These are phyloP conservation scores for Saccharomycopsis vini DNA, from an alignment of 805 yeast species.

Conservation along the genomic window DNA sequence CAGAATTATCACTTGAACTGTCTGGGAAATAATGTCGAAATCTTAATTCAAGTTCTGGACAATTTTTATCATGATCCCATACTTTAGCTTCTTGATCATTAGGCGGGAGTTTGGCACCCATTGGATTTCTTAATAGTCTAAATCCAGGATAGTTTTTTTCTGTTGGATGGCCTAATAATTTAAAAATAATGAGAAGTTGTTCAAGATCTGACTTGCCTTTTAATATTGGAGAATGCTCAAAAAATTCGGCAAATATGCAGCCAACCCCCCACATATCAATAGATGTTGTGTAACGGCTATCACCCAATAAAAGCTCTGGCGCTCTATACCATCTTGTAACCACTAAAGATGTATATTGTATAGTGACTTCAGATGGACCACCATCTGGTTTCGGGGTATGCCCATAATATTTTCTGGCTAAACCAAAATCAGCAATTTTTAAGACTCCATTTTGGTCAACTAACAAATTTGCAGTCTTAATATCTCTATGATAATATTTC, in stretches of 20 bases:
- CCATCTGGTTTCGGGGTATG: constrained; percentile 38
- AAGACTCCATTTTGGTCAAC: constrained; percentile 68
- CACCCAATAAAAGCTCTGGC: constrained; percentile 89
- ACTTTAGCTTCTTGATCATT: too few species aligned
- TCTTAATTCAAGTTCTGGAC: too few species aligned
- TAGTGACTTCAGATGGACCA: constrained; percentile 20
- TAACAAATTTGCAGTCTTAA: constrained; percentile 88
- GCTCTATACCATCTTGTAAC: constrained; percentile 98
- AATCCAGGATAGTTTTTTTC: constrained; percentile 21
- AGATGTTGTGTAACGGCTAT: constrained; percentile 80
- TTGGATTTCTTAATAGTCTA: constrained; percentile 53
- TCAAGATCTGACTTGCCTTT: constrained; percentile 82
- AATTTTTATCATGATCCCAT: too few species aligned
- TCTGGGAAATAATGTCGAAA: constrained; percentile 34
- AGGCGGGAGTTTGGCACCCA: too few species aligned
- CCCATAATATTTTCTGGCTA: constrained; percentile 73
- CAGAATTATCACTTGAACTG: constrained; percentile 21
- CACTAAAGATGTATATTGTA: constrained; percentile 53
- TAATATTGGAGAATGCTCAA: constrained; percentile 70
- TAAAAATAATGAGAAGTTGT: constrained; percentile 76
- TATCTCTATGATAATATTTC: constrained; percentile 72
- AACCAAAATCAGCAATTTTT: constrained; percentile 92
- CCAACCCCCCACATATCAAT: constrained; percentile 98
- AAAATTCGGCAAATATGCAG: constrained; percentile 89
- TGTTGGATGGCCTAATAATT: constrained; percentile 72